Evolutionary conservation across 192 early-diverging fungal species (phyloP), one percentile per base, ranked within the genome.

Genomic region (Coemansia sp.): DNA sequence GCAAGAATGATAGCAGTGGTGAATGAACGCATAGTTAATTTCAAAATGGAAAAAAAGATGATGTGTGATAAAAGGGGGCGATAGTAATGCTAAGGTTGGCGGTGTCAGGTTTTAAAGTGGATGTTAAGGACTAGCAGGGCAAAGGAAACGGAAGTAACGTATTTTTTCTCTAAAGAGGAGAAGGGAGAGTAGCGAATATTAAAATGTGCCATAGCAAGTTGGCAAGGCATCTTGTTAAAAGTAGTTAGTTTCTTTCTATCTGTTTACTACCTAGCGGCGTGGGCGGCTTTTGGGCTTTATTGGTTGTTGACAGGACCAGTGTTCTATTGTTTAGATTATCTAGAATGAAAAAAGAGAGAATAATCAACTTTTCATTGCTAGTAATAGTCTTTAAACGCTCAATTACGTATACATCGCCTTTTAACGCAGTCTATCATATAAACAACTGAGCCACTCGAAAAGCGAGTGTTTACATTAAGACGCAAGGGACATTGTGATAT

Each of bases 1-100:
- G 66, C 57, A 60, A 80, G 28, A 16, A 72, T 29, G 45, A 73
- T 58, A 14, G 59, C 59, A 42, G 18, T 2, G 12, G 59, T 36
- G 42, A 36, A 32, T 0, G 59, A 28, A 48, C 59, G 59, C 59
- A 60, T 60, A 25, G 42, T 42, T 55, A n/a, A 28, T 14, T 16
- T 45, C 51, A 54, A 20, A 54, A 54, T 36, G 16, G 16, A 58
- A 34, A 34, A 34, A 22, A 64, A 48, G n/a, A 71, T 67, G 64
- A 65, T 56, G 67, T 62, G 72, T 72, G 52, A 34, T 54, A 38
- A 8, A 64, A 16, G 30, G 49, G 18, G 17, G 12, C 7, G 45
- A 14, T 28, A 34, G 50, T 32, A 40, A n/a, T 29, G 60, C 18
- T 11, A 30, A 48, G 42, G 16, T 14, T 45, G 10, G 12, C 16